Evolutionary conservation across 306 rosid genomes (phyloP).

Genomic region (Cucumis hystrix): DNA sequence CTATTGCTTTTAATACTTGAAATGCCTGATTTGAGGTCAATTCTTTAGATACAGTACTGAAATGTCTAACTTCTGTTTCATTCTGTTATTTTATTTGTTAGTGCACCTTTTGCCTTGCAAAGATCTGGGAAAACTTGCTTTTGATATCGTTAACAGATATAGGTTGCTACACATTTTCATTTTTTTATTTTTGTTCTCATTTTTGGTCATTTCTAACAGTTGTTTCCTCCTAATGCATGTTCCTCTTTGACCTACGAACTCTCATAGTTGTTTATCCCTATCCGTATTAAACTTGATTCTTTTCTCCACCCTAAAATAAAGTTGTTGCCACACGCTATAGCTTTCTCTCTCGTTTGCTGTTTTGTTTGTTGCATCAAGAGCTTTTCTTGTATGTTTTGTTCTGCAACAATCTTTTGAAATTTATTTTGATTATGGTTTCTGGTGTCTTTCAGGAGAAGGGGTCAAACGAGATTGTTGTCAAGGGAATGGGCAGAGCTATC

Average conservation of each 20-base stretch:
- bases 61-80: neutral
- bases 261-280: neutral
- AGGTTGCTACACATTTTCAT: neutral
- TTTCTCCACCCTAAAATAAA: neutral
- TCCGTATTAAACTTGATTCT: neutral
- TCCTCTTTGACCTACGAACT: neutral
- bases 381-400: neutral
- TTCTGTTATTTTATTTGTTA: neutral
- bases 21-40: neutral
- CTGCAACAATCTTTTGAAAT: neutral
- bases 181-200: neutral
- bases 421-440: neutral
- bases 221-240: neutral
- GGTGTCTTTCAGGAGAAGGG: constrained; percentile 56
- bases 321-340: neutral
- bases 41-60: neutral
- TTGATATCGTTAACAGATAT: neutral
- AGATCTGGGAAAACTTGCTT: neutral
- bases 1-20: neutral
- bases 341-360: neutral
- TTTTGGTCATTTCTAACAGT: neutral
- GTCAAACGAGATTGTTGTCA: constrained; percentile 51
- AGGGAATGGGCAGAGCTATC: constrained; percentile 95
- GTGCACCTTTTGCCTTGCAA: neutral
- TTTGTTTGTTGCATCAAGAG: neutral